These are phyloP conservation scores for Tricholoma saponaceum DNA, from an alignment of 768 basidiomycete genomes.

Conservation along the genomic window DNA sequence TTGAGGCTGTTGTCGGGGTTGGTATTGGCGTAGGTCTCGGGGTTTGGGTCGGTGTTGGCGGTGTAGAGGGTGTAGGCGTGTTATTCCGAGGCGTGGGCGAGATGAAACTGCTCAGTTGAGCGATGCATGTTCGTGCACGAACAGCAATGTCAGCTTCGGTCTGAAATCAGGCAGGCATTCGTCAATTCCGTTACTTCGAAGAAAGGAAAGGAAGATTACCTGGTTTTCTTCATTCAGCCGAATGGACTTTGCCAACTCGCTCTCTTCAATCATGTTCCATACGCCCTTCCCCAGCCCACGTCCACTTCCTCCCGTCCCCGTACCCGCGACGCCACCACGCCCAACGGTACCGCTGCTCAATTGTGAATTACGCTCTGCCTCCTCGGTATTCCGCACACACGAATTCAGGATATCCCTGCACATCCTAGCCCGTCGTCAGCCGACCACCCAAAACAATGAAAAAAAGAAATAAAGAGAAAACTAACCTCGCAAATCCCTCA, in stretches of 20 bases:
- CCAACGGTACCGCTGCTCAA: slow-evolving; percentile 19
- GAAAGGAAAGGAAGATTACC: slow-evolving; percentile 22
- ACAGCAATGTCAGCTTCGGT: slow-evolving; percentile 41
- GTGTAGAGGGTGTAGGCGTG: background rate
- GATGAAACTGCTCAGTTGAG: slow-evolving; percentile 31
- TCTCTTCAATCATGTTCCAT: slow-evolving; percentile 85
- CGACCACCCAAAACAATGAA: background rate
- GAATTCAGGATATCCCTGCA: slow-evolving; percentile 87
- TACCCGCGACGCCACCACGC: background rate
- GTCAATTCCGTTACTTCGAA: slow-evolving; percentile 1
- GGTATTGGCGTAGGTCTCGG: background rate
- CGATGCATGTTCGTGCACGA: slow-evolving; percentile 42
- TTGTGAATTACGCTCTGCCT: slow-evolving; percentile 52
- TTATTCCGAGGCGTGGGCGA: slow-evolving; percentile 9
- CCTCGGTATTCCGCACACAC: slow-evolving; percentile 92
- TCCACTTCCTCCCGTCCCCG: slow-evolving; percentile 27
- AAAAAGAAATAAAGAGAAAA: background rate
- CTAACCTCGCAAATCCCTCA: slow-evolving; percentile 70
- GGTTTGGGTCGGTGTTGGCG: background rate
- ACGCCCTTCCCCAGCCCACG: slow-evolving; percentile 64
- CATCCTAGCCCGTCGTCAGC: slow-evolving; percentile 38
- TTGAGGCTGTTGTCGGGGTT: slow-evolving; percentile 14
- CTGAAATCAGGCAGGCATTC: slow-evolving; percentile 22
- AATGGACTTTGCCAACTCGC: slow-evolving; percentile 72
- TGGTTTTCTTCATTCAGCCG: slow-evolving; percentile 54